These are phyloP conservation scores for Malus domestica DNA, from an alignment of 306 rosid genomes.

Conservation along the genomic window ASM211411v1 NC_041799.1:36788501-36789000, in stretches of 20 bases:
- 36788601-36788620: not conserved
- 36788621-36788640: not conserved
- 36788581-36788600: not conserved
- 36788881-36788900: slow-evolving; percentile 55
- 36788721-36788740: not conserved
- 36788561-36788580: not conserved
- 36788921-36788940: slow-evolving; percentile 33
- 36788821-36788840: slow-evolving; percentile 68
- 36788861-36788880: slow-evolving; percentile 43
- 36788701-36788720: not conserved
- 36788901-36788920: slow-evolving; percentile 54
- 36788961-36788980: slow-evolving; percentile 10
- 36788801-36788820: slow-evolving; percentile 73
- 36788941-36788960: slow-evolving; percentile 6
- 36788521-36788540: not conserved
- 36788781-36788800: slow-evolving; percentile 62
- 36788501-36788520: not conserved
- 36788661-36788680: not conserved
- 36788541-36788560: not conserved
- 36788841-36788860: slow-evolving; percentile 49
- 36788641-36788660: not conserved
- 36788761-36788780: slow-evolving; percentile 45
- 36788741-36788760: slow-evolving; percentile 46
- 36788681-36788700: not conserved
- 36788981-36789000: slow-evolving; percentile 16